phyloP scores from a whole-genome alignment of 192 early-diverging fungal genomes.

The Cetraspora pellucida region DNA sequence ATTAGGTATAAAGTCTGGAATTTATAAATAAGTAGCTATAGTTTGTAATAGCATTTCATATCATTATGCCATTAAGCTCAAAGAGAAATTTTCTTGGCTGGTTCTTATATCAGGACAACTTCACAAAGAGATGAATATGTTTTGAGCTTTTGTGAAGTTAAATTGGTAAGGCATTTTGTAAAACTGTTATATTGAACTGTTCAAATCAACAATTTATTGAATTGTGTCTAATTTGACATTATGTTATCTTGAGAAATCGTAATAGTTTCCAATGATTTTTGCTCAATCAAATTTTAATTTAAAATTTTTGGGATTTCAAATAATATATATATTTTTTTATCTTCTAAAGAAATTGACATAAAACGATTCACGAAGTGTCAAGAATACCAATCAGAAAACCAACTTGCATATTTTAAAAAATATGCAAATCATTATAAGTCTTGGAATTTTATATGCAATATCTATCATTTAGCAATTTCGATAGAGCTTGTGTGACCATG shows the following conservation, averaged over 20 bases:
- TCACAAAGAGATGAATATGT: background rate
- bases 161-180: background rate
- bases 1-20: background rate
- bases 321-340: background rate
- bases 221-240: no score
- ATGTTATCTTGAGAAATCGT: no score
- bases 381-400: background rate
- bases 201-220: no score
- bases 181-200: no score
- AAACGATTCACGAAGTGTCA: no score
- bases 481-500: conserved; percentile 2
- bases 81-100: conserved; percentile 7
- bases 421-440: background rate
- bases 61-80: background rate
- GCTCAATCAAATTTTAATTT: background rate
- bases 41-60: conserved; percentile 17
- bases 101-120: background rate
- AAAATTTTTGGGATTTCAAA: background rate
- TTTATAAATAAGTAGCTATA: background rate
- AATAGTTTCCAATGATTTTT: background rate
- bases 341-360: background rate
- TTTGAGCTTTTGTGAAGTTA: background rate
- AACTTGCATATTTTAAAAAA: background rate
- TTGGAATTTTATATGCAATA: background rate
- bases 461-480: background rate